These are phyloP conservation scores for Sextonia rubra DNA, from an alignment of 164 flowering plant species.

Conservation along the genomic window DNA sequence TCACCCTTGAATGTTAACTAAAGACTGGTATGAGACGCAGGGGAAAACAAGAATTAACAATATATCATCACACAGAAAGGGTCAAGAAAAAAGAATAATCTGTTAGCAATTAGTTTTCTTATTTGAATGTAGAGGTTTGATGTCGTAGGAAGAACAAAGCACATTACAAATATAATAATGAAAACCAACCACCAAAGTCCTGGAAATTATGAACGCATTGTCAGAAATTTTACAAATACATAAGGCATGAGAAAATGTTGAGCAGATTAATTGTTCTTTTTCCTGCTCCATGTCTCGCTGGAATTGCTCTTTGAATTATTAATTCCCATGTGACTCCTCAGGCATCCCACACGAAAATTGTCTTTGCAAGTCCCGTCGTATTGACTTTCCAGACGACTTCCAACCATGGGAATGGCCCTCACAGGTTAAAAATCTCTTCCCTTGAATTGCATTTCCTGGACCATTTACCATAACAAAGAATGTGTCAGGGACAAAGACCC, in stretches of 20 bases:
- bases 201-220: not conserved
- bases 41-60: too few relatives aligned
- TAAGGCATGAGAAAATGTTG: not conserved
- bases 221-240: conserved; percentile 1
- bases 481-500: not conserved
- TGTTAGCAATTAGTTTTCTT: conserved; percentile 6
- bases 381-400: conserved; percentile 13
- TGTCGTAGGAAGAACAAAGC: not conserved
- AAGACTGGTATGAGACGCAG: too few relatives aligned
- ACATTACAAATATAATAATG: not conserved
- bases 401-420: not conserved
- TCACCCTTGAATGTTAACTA: too few relatives aligned
- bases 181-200: not conserved
- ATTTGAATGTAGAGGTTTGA: conserved; percentile 1
- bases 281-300: not conserved
- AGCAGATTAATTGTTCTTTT: too few relatives aligned
- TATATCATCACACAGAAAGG: not conserved
- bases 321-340: not conserved
- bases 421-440: conserved; percentile 45
- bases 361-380: conserved; percentile 2
- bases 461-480: not conserved
- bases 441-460: conserved; percentile 75
- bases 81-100: not conserved
- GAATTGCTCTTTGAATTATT: conserved; percentile 1
- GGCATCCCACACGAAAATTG: not conserved